Conservation (phyloP, 768 basidiomycete species). For the Gloeopeniophorella convolvens region DNA sequence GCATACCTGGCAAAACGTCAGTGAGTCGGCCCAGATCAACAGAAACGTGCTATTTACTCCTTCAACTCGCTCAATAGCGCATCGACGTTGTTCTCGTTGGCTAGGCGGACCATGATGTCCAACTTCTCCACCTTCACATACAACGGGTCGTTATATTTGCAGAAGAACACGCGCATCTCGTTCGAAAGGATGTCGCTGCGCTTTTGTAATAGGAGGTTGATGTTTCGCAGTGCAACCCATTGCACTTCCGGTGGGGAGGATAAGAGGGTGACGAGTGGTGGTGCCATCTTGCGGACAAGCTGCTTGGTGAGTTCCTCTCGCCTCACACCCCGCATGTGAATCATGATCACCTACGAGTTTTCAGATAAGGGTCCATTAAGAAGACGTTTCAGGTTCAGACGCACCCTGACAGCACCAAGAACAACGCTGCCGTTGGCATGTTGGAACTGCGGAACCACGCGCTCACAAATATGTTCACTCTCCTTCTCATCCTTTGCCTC, state of each 20-base stretch:
- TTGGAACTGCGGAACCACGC: slow-evolving; percentile 97
- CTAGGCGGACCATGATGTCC: slow-evolving; percentile 96
- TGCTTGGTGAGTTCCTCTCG: slow-evolving; percentile 81
- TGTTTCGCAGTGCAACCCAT: slow-evolving; percentile 96
- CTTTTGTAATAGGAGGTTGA: slow-evolving; percentile 94
- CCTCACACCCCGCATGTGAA: slow-evolving; percentile 80
- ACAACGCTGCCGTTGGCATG: slow-evolving; percentile 96
- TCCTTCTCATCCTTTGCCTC: slow-evolving; percentile 83
- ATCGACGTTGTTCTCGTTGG: slow-evolving; percentile 87
- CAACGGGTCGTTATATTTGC: slow-evolving; percentile 99
- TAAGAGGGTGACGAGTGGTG: slow-evolving; percentile 89
- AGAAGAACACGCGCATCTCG: slow-evolving; percentile 99
- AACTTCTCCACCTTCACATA: slow-evolving; percentile 99
- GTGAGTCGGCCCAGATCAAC: neutral
- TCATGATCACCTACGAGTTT: slow-evolving; percentile 79
- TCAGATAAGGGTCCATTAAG: neutral
- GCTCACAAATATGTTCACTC: slow-evolving; percentile 97
- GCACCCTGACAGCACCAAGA: slow-evolving; percentile 89
- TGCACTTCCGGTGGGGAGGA: slow-evolving; percentile 97
- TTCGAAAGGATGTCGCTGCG: slow-evolving; percentile 83
- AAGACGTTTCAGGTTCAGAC: slow-evolving; percentile 14
- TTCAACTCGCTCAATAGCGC: slow-evolving; percentile 92
- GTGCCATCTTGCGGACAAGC: slow-evolving; percentile 94
- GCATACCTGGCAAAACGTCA: slow-evolving; percentile 59
- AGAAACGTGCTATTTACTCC: slow-evolving; percentile 52